Conservation (phyloP, 176 grass and related monocot genomes). For the Bolboschoenus planiculmis region DNA sequence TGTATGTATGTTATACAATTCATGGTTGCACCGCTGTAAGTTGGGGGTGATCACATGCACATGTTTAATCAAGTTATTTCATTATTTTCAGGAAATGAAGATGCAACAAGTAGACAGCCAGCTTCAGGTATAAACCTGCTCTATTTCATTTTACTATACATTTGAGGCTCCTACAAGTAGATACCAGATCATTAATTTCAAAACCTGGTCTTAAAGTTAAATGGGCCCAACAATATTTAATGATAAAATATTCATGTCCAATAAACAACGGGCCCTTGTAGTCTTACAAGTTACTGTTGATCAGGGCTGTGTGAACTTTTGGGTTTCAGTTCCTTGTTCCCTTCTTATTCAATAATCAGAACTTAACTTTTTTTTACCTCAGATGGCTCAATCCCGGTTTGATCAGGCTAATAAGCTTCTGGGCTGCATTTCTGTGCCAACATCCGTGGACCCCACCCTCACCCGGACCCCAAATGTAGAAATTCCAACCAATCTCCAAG, state of each 20-base stretch:
- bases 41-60: not conserved
- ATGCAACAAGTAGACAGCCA: slow-evolving; percentile 44
- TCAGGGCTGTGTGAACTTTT: not conserved
- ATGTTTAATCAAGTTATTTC: slow-evolving; percentile 3
- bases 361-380: slow-evolving; percentile 24
- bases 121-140: slow-evolving; percentile 44
- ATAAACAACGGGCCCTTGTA: not conserved
- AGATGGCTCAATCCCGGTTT: slow-evolving; percentile 52
- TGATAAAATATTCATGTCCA: not conserved
- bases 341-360: not conserved
- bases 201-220: not conserved
- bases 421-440: slow-evolving; percentile 21
- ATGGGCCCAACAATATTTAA: slow-evolving; percentile 8
- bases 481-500: slow-evolving; percentile 26
- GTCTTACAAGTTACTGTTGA: not conserved
- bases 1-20: not conserved
- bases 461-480: slow-evolving; percentile 23
- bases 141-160: slow-evolving; percentile 5
- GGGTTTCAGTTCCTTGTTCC: not conserved
- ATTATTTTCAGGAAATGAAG: slow-evolving; percentile 62
- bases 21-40: not conserved
- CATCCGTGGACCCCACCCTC: slow-evolving; percentile 14
- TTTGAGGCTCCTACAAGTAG: not conserved
- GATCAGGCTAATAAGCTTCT: slow-evolving; percentile 42
- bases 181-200: not conserved